Base-by-base conservation (phyloP, 75 land plant genomes). In the Ceratopteris richardii region DNA sequence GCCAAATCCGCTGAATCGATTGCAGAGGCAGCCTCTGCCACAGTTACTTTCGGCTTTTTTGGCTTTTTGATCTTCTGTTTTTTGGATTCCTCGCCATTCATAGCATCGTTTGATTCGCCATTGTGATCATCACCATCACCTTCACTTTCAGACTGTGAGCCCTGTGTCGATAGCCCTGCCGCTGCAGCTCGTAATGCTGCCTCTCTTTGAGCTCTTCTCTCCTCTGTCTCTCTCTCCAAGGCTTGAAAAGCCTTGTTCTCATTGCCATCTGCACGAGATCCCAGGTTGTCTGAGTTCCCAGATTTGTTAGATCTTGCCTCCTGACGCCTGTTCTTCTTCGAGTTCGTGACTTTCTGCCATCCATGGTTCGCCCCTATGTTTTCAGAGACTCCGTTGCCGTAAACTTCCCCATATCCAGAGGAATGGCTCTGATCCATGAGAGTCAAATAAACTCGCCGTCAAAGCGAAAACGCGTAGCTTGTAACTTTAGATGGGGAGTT, bases 41-140 rank as follows among this genome's bases (percentile, higher is more conserved):
- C 83, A 21, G 87, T 65, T 19, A 88, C 80, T 79, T 93, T 93
- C 0, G 90, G 95, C 66, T 93, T 93, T 82, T 93, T 93, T 18
- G 63, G 73, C 80, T 92, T 92, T 85, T 87, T 88, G 47, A 18
- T 43, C 79, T 87, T 87, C 44, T 53, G 53, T 56, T 85, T 82
- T 70, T 81, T 80, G 27, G 21, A 53, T 27, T 31, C 66, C 51
- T 80, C 78, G 46, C 47, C 74, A 17, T 29, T 33, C 7, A 33
- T 9, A 33, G 9, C 66, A 18, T 25, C 64, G 9, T 33, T 42
- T 20, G 31, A 4, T 4, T 33, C 68, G 0, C 53, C 61, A 2
- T 54, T 47, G 17, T 9, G 66, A 18, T 44, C 58, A 11, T 0
- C 54, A 11, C 26, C 65, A 6, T 74, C 81, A 24, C 53, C 75